Evolutionary conservation across 225 moss, liverwort and hornwort species (phyloP).

Genomic region (Anthoceros angustus): DNA sequence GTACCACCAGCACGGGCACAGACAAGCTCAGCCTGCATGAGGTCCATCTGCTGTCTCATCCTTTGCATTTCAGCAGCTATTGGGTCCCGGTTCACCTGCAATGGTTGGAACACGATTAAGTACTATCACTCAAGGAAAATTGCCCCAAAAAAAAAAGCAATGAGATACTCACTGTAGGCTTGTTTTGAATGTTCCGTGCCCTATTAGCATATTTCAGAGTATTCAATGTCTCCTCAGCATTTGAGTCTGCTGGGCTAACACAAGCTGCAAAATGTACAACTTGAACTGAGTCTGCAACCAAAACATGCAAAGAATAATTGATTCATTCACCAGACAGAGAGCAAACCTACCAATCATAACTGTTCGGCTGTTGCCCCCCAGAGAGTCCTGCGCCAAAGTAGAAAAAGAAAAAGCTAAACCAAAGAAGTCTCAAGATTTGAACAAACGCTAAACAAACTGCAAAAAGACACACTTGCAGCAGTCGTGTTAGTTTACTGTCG

Average conservation of each 20-base stretch:
- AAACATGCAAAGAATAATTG: too few species aligned
- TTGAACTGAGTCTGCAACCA: neutral
- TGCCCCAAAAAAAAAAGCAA: neutral
- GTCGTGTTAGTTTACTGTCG: conserved; percentile 98
- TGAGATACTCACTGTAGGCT: conserved; percentile 54
- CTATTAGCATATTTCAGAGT: conserved; percentile 95
- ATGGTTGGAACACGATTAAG: neutral
- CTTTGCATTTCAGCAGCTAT: conserved; percentile 96
- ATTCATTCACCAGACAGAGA: neutral
- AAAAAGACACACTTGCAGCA: conserved; percentile 47
- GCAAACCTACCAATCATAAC: conserved; percentile 70
- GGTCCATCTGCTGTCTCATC: conserved; percentile 85
- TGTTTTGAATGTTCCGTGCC: conserved; percentile 91
- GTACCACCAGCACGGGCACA: conserved; percentile 76
- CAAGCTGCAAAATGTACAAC: conserved; percentile 43
- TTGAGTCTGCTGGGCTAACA: conserved; percentile 96
- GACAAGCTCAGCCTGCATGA: conserved; percentile 90
- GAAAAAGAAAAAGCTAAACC: neutral
- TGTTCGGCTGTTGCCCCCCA: conserved; percentile 96
- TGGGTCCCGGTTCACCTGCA: conserved; percentile 86
- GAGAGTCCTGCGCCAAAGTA: conserved; percentile 58
- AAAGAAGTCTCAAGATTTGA: neutral
- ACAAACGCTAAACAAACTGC: neutral
- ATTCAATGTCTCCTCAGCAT: conserved; percentile 91
- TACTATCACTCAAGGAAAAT: neutral